A percentile compares a stretch with the other conserved stretches of the same genome.
These are phyloP conservation scores for Neospermospora avenae DNA, from an alignment of 2,329 filamentous ascomycete species.

Conservation along the genomic window DNA sequence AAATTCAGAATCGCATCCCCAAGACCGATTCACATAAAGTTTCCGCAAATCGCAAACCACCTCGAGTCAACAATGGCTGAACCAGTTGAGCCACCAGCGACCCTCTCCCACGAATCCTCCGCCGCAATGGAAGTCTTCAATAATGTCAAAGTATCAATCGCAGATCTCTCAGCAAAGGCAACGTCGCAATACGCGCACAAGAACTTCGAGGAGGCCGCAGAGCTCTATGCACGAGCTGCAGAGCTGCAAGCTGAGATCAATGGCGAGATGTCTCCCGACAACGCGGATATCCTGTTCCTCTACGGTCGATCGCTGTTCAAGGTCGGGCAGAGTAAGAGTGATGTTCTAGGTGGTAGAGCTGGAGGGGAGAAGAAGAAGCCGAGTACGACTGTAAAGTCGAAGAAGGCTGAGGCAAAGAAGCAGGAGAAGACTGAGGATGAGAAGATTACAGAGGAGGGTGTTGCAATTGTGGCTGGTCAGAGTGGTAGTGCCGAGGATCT, in stretches of 20 bases:
- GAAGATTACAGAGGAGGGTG: slow-evolving; percentile 45
- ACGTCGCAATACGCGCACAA: slow-evolving; percentile 84
- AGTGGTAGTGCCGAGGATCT: slow-evolving; percentile 35
- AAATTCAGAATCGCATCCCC: not conserved
- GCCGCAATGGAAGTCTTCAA: slow-evolving; percentile 31
- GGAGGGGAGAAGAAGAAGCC: slow-evolving; percentile 51
- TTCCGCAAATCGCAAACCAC: not conserved
- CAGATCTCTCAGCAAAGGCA: slow-evolving; percentile 74
- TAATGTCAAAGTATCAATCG: slow-evolving; percentile 58
- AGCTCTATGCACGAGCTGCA: slow-evolving; percentile 83
- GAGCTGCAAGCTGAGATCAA: slow-evolving; percentile 89
- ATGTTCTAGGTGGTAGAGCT: slow-evolving; percentile 84
- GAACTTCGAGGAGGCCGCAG: slow-evolving; percentile 80
- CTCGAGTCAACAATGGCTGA: slow-evolving; percentile 27
- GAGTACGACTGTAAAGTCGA: slow-evolving; percentile 41
- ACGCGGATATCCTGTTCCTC: slow-evolving; percentile 89
- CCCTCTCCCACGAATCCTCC: slow-evolving; percentile 22
- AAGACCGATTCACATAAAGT: not conserved
- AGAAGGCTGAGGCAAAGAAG: slow-evolving; percentile 36
- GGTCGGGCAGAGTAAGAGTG: slow-evolving; percentile 89
- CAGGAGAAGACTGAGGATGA: slow-evolving; percentile 36
- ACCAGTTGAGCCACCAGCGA: slow-evolving; percentile 27
- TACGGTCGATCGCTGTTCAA: slow-evolving; percentile 94
- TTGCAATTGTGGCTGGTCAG: slow-evolving; percentile 38
- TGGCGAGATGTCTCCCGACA: slow-evolving; percentile 85